Evolutionary conservation across 345 rosid species (phyloP).

Genomic region (Murraya paniculata): DNA sequence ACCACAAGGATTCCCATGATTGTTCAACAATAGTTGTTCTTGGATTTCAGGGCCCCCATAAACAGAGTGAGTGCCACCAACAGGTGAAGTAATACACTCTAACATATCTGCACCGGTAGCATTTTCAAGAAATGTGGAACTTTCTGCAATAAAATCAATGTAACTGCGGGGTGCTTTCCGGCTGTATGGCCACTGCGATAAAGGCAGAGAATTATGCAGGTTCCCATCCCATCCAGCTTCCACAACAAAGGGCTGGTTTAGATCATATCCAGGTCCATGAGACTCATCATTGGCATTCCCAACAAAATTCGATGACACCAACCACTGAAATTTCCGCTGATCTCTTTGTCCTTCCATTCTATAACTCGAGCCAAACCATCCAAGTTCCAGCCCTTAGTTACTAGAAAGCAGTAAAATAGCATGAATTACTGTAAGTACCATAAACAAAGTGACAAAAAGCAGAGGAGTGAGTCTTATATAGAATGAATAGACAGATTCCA

Average conservation of each 20-base stretch:
- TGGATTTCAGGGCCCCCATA: conserved; percentile 18
- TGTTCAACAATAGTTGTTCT: conserved; percentile 12
- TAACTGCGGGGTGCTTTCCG: conserved; percentile 24
- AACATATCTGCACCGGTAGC: conserved; percentile 25
- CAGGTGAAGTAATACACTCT: conserved; percentile 25
- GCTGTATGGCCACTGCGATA: conserved; percentile 26
- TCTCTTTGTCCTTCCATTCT: conserved; percentile 31
- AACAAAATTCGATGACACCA: conserved; percentile 17
- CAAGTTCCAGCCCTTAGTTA: not conserved
- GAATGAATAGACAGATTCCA: not conserved
- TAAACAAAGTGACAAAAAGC: not conserved
- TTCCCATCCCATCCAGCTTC: conserved; percentile 3
- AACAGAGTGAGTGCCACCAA: conserved; percentile 6
- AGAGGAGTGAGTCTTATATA: not conserved
- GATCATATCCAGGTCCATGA: conserved; percentile 22
- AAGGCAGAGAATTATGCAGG: conserved; percentile 20
- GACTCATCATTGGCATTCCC: conserved; percentile 16
- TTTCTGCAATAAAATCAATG: conserved; percentile 34
- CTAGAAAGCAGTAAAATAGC: not conserved
- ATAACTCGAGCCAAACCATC: not conserved
- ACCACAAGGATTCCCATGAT: conserved; percentile 16
- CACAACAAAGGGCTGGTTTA: conserved; percentile 7
- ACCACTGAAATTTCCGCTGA: conserved; percentile 14
- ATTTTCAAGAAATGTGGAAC: conserved; percentile 21
- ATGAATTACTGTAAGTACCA: not conserved